Evolutionary conservation across 1,284 basidiomycete genomes (phyloP).

Genomic region (Phylloporus sp.): DNA sequence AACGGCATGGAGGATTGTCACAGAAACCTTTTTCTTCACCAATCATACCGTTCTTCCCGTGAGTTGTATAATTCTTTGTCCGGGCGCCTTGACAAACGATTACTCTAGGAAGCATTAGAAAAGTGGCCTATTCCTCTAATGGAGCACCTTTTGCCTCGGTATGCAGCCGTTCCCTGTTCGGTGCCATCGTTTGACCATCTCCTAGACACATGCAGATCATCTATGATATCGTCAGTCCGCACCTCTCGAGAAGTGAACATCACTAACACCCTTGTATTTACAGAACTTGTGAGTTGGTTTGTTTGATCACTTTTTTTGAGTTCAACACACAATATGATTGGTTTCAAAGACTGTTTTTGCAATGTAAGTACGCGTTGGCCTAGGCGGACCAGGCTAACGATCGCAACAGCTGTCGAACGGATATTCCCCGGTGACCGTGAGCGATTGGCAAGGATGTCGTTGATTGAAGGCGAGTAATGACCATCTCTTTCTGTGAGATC

Average conservation of each 20-base stretch:
- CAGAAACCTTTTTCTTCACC: constrained; percentile 91
- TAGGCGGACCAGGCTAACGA: constrained; percentile 11
- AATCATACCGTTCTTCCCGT: constrained; percentile 88
- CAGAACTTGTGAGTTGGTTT: constrained; percentile 52
- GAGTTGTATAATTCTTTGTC: constrained; percentile 27
- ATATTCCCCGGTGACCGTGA: constrained; percentile 88
- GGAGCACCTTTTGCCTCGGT: constrained; percentile 79
- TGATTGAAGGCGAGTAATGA: constrained; percentile 73
- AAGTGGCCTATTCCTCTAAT: constrained; percentile 90
- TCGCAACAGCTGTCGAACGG: constrained; percentile 75
- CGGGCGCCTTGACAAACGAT: neutral
- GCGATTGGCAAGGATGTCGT: constrained; percentile 79
- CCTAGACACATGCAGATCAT: constrained; percentile 84
- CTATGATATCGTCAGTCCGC: constrained; percentile 77
- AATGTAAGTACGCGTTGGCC: constrained; percentile 44
- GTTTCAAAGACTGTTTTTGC: constrained; percentile 59
- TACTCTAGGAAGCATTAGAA: constrained; percentile 68
- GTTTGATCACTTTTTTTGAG: neutral
- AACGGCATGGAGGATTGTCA: constrained; percentile 84
- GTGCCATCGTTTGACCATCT: neutral
- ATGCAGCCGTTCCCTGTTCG: constrained; percentile 3
- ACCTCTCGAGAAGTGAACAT: neutral
- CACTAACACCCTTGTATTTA: constrained; percentile 10
- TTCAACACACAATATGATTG: neutral
- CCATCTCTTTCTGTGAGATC: neutral